phyloP scores from a whole-genome alignment of 83 land plant genomes.

The Diphasiastrum complanatum region DNA sequence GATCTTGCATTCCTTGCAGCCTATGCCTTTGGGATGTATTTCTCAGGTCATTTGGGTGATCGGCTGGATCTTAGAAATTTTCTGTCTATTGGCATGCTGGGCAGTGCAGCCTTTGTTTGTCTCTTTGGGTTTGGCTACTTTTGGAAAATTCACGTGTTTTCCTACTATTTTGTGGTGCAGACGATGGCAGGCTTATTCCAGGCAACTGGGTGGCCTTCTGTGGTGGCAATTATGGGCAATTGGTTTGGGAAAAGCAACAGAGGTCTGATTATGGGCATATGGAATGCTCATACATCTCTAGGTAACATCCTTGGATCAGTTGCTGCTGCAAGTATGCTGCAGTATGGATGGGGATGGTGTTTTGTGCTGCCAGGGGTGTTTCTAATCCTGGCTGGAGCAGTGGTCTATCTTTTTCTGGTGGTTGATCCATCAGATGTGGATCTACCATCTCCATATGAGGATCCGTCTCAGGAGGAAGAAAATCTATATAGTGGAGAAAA shows the following conservation, averaged over 20 bases:
- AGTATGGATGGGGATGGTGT: conserved; percentile 83
- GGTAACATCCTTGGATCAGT: conserved; percentile 67
- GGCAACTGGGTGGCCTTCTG: conserved; percentile 86
- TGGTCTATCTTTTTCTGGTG: conserved; percentile 50
- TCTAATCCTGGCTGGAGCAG: conserved; percentile 32
- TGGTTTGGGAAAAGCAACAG: conserved; percentile 73
- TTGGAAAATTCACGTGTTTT: conserved; percentile 40
- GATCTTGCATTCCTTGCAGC: conserved; percentile 66
- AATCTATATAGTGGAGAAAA: too few relatives aligned
- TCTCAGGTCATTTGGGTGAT: conserved; percentile 67
- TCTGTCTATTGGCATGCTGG: conserved; percentile 58
- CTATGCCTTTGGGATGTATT: conserved; percentile 62
- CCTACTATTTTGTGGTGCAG: conserved; percentile 49
- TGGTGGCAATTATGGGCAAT: conserved; percentile 63
- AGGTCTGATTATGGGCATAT: conserved; percentile 71
- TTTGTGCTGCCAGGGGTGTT: conserved; percentile 56
- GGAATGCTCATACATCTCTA: conserved; percentile 74
- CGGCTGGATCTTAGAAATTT: conserved; percentile 51
- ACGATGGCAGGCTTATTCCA: conserved; percentile 64
- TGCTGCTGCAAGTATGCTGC: conserved; percentile 48
- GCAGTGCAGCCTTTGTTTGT: conserved; percentile 44
- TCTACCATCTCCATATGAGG: conserved; percentile 26
- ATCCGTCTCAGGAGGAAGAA: too few relatives aligned
- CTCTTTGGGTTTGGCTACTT: conserved; percentile 58
- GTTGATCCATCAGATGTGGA: conserved; percentile 64